A percentile compares a stretch with the other conserved stretches of the same genome.
phyloP scores from a whole-genome alignment of 345 rosid species.

The Dimocarpus longan region DNA sequence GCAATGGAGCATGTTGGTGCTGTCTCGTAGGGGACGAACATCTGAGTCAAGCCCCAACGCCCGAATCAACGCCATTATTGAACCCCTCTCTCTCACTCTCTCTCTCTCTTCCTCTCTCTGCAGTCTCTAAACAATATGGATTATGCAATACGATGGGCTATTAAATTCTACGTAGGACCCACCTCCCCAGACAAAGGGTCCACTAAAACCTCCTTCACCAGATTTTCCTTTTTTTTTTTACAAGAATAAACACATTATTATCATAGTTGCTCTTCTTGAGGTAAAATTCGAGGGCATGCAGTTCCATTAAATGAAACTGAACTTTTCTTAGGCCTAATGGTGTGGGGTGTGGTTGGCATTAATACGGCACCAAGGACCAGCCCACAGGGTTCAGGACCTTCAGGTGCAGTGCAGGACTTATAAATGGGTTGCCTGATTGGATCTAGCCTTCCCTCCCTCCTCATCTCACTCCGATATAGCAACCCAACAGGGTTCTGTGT shows the following conservation, averaged over 20 bases:
- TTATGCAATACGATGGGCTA: background rate
- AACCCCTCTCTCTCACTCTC: background rate
- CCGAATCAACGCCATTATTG: slow-evolving; percentile 1
- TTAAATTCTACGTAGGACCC: slow-evolving; percentile 25
- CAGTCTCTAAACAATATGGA: too few species aligned
- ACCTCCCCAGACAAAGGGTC: background rate
- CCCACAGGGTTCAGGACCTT: background rate
- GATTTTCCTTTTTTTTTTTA: background rate
- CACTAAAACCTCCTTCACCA: background rate
- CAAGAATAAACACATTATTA: background rate
- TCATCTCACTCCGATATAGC: background rate
- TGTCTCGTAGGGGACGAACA: slow-evolving; percentile 34
- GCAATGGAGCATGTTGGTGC: slow-evolving; percentile 9
- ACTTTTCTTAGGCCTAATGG: background rate
- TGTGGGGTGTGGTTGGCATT: slow-evolving; percentile 11
- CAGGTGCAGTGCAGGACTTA: background rate
- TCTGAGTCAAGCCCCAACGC: slow-evolving; percentile 10
- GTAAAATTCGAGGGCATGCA: background rate
- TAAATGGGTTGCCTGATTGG: background rate
- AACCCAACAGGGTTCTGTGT: background rate
- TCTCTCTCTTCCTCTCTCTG: background rate
- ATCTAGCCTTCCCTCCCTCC: background rate
- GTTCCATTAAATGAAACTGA: background rate
- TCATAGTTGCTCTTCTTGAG: background rate
- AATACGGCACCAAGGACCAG: background rate